These are phyloP conservation scores for Tylopilus cervinicoccineus DNA, from an alignment of 768 basidiomycete genomes.

Conservation along the genomic window DNA sequence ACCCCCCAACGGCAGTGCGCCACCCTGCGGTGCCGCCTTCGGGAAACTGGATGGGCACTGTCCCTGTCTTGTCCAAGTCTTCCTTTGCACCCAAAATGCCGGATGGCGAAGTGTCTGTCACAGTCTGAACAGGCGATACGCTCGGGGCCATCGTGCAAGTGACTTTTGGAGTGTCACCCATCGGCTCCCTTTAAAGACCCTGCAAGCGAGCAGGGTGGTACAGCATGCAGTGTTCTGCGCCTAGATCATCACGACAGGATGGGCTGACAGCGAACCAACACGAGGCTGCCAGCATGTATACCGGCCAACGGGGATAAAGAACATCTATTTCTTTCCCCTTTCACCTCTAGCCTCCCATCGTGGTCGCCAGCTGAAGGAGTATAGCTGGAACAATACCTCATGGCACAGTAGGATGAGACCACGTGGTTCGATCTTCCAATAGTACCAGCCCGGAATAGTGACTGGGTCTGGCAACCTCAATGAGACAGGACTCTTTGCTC, in stretches of 20 bases:
- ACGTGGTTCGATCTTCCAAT: no score
- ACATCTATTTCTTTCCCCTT: background rate
- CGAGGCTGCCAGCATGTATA: no score
- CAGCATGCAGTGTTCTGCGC: background rate
- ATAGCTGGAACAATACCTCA: no score
- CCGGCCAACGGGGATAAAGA: no score
- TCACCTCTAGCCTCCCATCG: background rate
- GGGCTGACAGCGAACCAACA: background rate
- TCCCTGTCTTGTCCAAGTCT: background rate
- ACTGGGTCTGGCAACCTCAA: no score
- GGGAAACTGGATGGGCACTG: slow-evolving; percentile 14
- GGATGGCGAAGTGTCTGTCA: background rate
- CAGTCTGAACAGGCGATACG: background rate
- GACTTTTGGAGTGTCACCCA: background rate
- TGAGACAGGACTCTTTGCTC: no score
- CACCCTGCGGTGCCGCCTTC: slow-evolving; percentile 28
- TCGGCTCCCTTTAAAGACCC: background rate
- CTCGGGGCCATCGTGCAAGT: slow-evolving; percentile 7
- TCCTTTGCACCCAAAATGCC: slow-evolving; percentile 1
- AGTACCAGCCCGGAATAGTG: no score
- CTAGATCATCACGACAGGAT: background rate
- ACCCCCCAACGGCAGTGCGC: slow-evolving; percentile 23
- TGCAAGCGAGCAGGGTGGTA: background rate
- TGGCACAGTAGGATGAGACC: no score
- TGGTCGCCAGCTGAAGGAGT: background rate